Conservation (phyloP, 2,329 filamentous ascomycete species). For the Sporothrix mexicana region DNA sequence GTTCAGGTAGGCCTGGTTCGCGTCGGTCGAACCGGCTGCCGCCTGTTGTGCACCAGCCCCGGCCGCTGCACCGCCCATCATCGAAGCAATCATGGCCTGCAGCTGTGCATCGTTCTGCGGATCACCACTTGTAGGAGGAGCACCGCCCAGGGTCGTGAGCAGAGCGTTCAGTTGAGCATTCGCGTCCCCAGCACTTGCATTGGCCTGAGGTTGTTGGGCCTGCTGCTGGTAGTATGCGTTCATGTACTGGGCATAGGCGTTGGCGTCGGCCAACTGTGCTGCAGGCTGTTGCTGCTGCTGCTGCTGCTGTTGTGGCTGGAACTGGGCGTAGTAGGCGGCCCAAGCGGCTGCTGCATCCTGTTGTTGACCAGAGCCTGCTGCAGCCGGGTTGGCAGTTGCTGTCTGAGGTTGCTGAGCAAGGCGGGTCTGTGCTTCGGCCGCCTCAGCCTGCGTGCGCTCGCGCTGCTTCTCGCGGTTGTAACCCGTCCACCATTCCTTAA, state of each 20-base stretch:
- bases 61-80: slow-evolving; percentile 26
- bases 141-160: slow-evolving; percentile 34
- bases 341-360: slow-evolving; percentile 46
- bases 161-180: slow-evolving; percentile 38
- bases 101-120: slow-evolving; percentile 33
- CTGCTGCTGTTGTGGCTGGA: slow-evolving; percentile 40
- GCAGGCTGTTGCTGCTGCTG: slow-evolving; percentile 38
- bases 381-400: background rate
- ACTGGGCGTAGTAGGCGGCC: slow-evolving; percentile 51
- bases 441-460: slow-evolving; percentile 47
- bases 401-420: slow-evolving; percentile 16
- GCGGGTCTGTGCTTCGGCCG: slow-evolving; percentile 37
- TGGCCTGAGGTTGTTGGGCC: slow-evolving; percentile 18
- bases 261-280: slow-evolving; percentile 38
- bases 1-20: slow-evolving; percentile 33
- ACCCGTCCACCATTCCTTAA: slow-evolving; percentile 60
- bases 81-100: slow-evolving; percentile 35
- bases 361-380: slow-evolving; percentile 37
- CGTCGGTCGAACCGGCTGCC: background rate
- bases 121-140: background rate
- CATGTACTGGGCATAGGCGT: slow-evolving; percentile 45
- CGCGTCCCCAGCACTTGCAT: slow-evolving; percentile 23
- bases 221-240: slow-evolving; percentile 44
- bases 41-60: slow-evolving; percentile 15
- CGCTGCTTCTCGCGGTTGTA: slow-evolving; percentile 48